Evolutionary conservation across 1,139 yeast genomes (phyloP).

Genomic region (Barnettozyma hawaiiensis): DNA sequence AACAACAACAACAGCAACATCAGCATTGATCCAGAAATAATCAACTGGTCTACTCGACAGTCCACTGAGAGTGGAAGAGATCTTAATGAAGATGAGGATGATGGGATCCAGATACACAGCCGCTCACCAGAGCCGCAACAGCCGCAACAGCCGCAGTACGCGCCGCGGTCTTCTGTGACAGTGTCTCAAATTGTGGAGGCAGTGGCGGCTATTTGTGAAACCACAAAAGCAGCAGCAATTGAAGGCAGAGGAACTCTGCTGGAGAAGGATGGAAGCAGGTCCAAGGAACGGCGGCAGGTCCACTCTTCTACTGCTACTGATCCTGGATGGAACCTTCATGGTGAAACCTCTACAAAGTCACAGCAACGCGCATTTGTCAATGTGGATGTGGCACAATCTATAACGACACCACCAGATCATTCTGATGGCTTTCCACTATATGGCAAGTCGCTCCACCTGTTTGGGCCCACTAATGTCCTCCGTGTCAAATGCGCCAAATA

Average conservation of each 20-base stretch:
- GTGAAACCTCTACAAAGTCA: background rate
- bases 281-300: too few relatives aligned
- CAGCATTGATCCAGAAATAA: background rate
- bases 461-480: slow-evolving; percentile 31
- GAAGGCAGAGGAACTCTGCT: too few relatives aligned
- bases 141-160: too few relatives aligned
- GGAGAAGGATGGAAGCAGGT: too few relatives aligned
- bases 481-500: slow-evolving; percentile 29
- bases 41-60: background rate
- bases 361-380: too few relatives aligned
- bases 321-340: background rate
- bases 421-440: slow-evolving; percentile 21
- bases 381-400: background rate
- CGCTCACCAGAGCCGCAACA: too few relatives aligned
- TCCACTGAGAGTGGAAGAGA: background rate
- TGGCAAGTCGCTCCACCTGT: slow-evolving; percentile 37
- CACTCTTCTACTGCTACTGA: background rate
- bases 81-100: too few relatives aligned
- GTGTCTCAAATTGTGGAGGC: too few relatives aligned
- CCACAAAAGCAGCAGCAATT: too few relatives aligned
- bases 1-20: background rate
- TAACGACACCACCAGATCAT: slow-evolving; percentile 1
- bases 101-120: too few relatives aligned
- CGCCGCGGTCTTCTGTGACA: too few relatives aligned
- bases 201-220: too few relatives aligned